phyloP scores from a whole-genome alignment of 441 rosid species.

The Croton setiger region DNA sequence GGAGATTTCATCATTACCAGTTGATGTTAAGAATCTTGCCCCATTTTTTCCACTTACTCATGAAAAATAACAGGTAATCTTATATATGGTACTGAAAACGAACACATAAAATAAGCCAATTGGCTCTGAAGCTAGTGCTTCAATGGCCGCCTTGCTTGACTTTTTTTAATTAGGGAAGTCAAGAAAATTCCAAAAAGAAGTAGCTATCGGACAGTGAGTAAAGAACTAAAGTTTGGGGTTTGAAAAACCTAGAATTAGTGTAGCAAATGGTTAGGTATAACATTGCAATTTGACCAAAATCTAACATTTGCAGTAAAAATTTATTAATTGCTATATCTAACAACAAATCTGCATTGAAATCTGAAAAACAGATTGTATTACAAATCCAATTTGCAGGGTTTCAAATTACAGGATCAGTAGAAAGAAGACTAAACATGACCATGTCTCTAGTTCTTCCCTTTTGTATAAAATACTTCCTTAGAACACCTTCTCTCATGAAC shows the following conservation, averaged over 20 bases:
- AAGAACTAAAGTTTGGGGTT: neutral
- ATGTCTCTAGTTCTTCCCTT: conserved; percentile 53
- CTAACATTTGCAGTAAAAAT: too few relatives aligned
- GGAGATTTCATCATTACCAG: neutral
- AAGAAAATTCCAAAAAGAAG: neutral
- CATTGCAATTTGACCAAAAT: too few relatives aligned
- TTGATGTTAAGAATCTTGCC: conserved; percentile 12
- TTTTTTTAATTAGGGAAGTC: neutral
- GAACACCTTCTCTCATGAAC: conserved; percentile 56
- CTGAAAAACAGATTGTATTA: too few relatives aligned
- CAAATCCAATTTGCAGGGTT: neutral
- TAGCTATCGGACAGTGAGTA: conserved; percentile 26
- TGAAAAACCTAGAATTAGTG: too few relatives aligned
- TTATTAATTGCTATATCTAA: too few relatives aligned
- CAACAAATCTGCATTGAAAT: too few relatives aligned
- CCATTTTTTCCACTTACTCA: conserved; percentile 19
- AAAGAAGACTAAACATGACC: conserved; percentile 60
- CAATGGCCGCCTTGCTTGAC: conserved; percentile 16
- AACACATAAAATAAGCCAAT: neutral
- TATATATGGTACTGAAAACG: neutral
- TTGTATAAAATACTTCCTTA: conserved; percentile 35
- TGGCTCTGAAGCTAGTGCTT: neutral
- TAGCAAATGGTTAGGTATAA: too few relatives aligned
- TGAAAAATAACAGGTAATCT: neutral
- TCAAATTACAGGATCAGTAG: conserved; percentile 40